Evolutionary conservation across 140 eudicot genomes (phyloP).

Genomic region (Bidens hawaiensis): DNA sequence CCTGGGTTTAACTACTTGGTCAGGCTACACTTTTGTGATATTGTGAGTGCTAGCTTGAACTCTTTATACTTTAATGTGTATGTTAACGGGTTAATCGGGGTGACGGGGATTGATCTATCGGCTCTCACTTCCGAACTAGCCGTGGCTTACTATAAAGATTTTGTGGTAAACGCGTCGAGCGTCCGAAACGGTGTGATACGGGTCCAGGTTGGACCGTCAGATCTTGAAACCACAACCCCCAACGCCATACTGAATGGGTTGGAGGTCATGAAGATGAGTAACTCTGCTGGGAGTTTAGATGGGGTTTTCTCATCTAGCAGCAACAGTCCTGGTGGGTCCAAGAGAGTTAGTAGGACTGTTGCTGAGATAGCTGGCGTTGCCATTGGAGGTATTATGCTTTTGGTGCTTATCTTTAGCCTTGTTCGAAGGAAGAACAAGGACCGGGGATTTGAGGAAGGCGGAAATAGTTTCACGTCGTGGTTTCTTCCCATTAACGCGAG

Average conservation of each 20-base stretch:
- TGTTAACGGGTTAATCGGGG: conserved; percentile 53
- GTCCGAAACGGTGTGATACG: conserved; percentile 44
- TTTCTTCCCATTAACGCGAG: conserved; percentile 70
- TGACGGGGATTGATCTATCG: conserved; percentile 69
- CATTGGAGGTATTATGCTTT: conserved; percentile 31
- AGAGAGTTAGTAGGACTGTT: conserved; percentile 19
- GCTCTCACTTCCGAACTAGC: conserved; percentile 60
- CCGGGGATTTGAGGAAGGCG: conserved; percentile 51
- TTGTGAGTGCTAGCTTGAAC: conserved; percentile 62
- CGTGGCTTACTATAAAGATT: conserved; percentile 72
- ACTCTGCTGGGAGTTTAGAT: conserved; percentile 62
- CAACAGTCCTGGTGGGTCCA: conserved; percentile 20
- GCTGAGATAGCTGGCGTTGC: conserved; percentile 42
- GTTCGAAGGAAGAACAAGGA: conserved; percentile 40
- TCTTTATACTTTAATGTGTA: conserved; percentile 84
- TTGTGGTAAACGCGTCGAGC: conserved; percentile 57
- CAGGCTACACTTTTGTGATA: conserved; percentile 85
- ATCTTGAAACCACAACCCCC: conserved; percentile 34
- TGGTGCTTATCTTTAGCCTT: conserved; percentile 34
- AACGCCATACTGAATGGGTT: conserved; percentile 85
- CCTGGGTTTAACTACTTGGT: conserved; percentile 66
- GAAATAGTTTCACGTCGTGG: conserved; percentile 78
- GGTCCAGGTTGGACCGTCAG: conserved; percentile 75
- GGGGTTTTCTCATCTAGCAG: conserved; percentile 61
- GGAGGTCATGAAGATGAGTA: conserved; percentile 89